These are phyloP conservation scores for Blastobotrys ciferrii DNA, from an alignment of 1,139 yeast species.

Conservation along the genomic window DNA sequence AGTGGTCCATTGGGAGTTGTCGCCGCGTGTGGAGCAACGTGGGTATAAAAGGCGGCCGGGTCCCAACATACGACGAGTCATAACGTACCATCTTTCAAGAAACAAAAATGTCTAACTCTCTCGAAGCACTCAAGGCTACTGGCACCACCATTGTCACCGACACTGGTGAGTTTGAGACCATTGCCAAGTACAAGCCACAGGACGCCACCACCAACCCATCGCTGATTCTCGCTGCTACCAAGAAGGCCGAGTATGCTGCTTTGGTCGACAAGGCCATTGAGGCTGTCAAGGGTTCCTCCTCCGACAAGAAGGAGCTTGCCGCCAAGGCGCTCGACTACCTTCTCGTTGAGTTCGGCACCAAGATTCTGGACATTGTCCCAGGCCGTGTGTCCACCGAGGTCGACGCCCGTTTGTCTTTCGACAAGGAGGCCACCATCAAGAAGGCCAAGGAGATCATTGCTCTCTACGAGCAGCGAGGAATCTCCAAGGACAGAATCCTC, in stretches of 20 bases:
- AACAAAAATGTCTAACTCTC: conserved; percentile 57
- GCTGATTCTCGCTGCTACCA: conserved; percentile 91
- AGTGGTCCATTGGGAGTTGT: not conserved
- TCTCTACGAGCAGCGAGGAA: conserved; percentile 80
- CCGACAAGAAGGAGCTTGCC: conserved; percentile 61
- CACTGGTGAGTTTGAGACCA: conserved; percentile 97
- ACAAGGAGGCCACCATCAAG: conserved; percentile 87
- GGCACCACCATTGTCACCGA: conserved; percentile 97
- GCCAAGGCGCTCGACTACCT: conserved; percentile 84
- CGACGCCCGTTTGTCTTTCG: conserved; percentile 95
- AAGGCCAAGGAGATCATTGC: conserved; percentile 88
- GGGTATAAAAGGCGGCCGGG: not conserved
- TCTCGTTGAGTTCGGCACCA: conserved; percentile 93
- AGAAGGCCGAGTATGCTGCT: conserved; percentile 83
- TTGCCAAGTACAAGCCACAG: conserved; percentile 97
- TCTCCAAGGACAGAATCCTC: conserved; percentile 81
- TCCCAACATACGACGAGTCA: not conserved
- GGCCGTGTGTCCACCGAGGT: conserved; percentile 99
- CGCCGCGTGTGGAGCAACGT: not conserved
- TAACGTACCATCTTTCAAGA: not conserved
- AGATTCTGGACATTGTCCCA: conserved; percentile 91
- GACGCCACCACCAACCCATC: conserved; percentile 99
- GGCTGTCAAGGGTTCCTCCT: conserved; percentile 66
- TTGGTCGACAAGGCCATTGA: conserved; percentile 89
- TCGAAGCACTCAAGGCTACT: conserved; percentile 90